Evolutionary conservation across 2,329 filamentous ascomycete genomes (phyloP), one percentile per base, ranked within the genome.

Genomic region (Epichloe gansuensis): DNA sequence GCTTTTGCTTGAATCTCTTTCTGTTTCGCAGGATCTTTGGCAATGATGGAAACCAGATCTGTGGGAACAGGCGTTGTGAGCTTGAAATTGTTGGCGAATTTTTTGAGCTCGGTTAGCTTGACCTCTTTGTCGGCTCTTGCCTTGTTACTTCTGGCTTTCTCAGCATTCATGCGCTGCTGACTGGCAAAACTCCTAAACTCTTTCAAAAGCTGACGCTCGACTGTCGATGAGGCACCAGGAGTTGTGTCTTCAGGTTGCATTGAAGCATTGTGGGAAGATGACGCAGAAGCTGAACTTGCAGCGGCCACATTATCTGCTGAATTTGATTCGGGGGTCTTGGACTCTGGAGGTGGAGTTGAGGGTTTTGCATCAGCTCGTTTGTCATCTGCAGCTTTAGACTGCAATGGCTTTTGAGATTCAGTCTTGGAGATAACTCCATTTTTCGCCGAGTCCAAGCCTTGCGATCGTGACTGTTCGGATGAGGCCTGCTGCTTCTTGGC

Each of bases 1-100:
- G 89, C 89, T 67, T 90, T 94, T 60, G 89, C 85, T 62, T 95
- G 85, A 56, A 98, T 97, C 63, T 90, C 82, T 62, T 89, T 83
- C 68, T 97, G 93, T 71, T 96, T 98, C 45, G 74, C 78, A n/a
- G 89, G 89, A 64, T 98, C 93, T 66, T 97, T 98, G 53, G 93
- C 91, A 55, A 98, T 85, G 58, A 98, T 98, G 1, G 88, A 85
- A 31, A 98, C 89, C 38, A 98, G 71, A 67, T 98, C 93, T 49
- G 80, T 83, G 1, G 93, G 93, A 11, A 98, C 89, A 5, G 90
- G 89, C 3, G 91, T 96, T 48, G 87, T 85, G 17, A 98, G 78
- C 71, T 97, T 97, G 75, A 98, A 98, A 64, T 80, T 93, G 59
- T 84, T 80, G 1, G 93, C 89, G 67, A 98, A 98, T 63, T 91